Base-by-base conservation (phyloP, 108 stramenopile species). In the Schizochytrium sp. region DNA sequence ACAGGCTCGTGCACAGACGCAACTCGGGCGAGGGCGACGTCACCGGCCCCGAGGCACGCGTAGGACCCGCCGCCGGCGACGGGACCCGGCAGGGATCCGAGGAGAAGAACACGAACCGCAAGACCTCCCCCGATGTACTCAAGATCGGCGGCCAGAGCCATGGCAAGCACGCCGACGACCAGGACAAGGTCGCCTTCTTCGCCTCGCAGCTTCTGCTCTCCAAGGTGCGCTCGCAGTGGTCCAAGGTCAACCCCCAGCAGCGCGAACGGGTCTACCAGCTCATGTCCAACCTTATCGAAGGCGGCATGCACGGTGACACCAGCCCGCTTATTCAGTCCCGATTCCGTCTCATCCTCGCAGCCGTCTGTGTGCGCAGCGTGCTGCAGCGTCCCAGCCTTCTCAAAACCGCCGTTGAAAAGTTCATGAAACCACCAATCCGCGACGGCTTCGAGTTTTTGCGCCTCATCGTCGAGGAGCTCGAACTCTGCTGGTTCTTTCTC, bases 391-490 rank as follows among this genome's bases (percentile, higher is more conserved):
- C 76, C 14, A 23, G 28, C 45, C 76, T 83, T 2, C 25, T 83
- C 43, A 47, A 53, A 6, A 47, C 16, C 76, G 45, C 76, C n/a
- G 76, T 83, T 6, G 51, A 83, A 83, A 53, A 47, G 51, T 83
- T 47, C 76, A 53, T 53, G 76, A 47, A 69, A 53, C 76, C 76
- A 6, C 76, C 76, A 43, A 25, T 47, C 45, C 19, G 45, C n/a
- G 76, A 83, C 76, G 76, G 63, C 63, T 83, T 83, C 51, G 76
- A 47, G 76, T 83, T 83, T 23, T 23, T 53, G 6, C 45, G 51
- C 19, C 76, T 83, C 48, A 83, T 83, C 25, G 76, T 83, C 25
- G 76, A 83, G 28, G 76, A 83, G 76, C 76, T 83, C 45, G 76
- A 83, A 4, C 45, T 83, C 28, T 83, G 76, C 76, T 83, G 76